Base-by-base conservation (phyloP, 441 rosid species). In the Adansonia rubrostipa region DNA sequence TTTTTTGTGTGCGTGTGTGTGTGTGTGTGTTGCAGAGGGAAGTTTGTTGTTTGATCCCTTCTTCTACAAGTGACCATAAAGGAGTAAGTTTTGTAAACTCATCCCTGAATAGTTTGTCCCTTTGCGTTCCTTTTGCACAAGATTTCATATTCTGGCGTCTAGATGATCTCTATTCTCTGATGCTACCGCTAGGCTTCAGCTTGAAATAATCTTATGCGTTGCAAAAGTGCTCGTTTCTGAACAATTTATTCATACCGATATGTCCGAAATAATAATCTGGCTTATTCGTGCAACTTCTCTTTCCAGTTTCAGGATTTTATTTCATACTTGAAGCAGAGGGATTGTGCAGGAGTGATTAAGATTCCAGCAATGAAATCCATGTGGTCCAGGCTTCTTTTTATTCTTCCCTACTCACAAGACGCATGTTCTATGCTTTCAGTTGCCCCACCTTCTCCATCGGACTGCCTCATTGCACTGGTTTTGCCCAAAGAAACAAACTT, bases 291-390 rank as follows among this genome's bases (percentile, higher is more conserved):
- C 3, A 19, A 63, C 14, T 58, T 54, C 20, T 51, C 20, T 75
- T n/a, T 81, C 80, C 92, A 96, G 99, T 90, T 94, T 85, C 96
- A 91, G 90, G 97, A 94, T 82, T 96, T 94, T 84, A 89, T 88
- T 78, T 80, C 96, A 22, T 93, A 96, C 89, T 87, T 94, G 91
- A 94, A 85, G 90, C 98, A 92, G 88, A 89, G 97, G 83, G 95
- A 92, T 13, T 96, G 99, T 77, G 98, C 98, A 0, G 99, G 99
- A 82, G 99, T 94, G 40, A 96, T 96, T 73, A 96, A 92, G 86
- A 87, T 96, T 78, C 98, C 97, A 42, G 91, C 89, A 19, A 74
- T 80, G 73, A 91, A 83, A 78, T 86, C 94, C 71, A 80, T 92
- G 72, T 94, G 99, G 99, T 85, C 97, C 51, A 91, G 98, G 91